These are phyloP conservation scores for Pseudogymnoascus sp. DNA, from an alignment of 2,329 filamentous ascomycete species.

Conservation along the genomic window DNA sequence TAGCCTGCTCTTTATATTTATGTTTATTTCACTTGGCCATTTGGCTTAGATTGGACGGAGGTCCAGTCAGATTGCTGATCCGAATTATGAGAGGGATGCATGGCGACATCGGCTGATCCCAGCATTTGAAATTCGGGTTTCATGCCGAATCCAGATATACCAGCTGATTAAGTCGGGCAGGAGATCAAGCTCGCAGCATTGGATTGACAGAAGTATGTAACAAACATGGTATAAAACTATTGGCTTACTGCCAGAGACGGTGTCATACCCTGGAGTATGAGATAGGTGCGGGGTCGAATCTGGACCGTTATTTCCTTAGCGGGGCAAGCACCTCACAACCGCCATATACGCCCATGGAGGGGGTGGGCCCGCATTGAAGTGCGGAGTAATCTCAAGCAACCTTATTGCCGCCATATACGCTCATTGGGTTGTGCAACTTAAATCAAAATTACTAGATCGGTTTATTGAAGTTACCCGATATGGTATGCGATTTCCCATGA, in stretches of 20 bases:
- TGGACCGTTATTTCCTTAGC: background rate
- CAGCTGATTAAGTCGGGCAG: background rate
- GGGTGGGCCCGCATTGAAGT: background rate
- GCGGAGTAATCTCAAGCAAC: background rate
- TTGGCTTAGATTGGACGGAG: background rate
- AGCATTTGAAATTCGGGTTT: background rate
- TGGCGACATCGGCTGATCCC: background rate
- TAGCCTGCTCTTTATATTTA: background rate
- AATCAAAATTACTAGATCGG: background rate
- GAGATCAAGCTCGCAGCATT: background rate
- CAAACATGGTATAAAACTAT: background rate
- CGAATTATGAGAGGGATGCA: background rate
- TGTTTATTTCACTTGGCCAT: background rate
- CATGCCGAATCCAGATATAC: background rate
- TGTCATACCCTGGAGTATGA: background rate
- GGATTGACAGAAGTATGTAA: background rate
- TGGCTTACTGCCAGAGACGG: background rate
- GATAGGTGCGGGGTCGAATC: background rate
- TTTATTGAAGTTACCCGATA: background rate
- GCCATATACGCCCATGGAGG: constrained; percentile 9
- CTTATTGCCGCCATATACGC: background rate
- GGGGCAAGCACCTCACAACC: background rate
- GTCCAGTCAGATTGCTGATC: background rate
- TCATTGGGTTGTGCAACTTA: background rate
- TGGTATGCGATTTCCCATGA: background rate